A percentile compares a stretch with the other conserved stretches of the same genome.
phyloP scores from a whole-genome alignment of 495 filamentous ascomycete genomes.

The Hypoxylon lienhwacheense region DNA sequence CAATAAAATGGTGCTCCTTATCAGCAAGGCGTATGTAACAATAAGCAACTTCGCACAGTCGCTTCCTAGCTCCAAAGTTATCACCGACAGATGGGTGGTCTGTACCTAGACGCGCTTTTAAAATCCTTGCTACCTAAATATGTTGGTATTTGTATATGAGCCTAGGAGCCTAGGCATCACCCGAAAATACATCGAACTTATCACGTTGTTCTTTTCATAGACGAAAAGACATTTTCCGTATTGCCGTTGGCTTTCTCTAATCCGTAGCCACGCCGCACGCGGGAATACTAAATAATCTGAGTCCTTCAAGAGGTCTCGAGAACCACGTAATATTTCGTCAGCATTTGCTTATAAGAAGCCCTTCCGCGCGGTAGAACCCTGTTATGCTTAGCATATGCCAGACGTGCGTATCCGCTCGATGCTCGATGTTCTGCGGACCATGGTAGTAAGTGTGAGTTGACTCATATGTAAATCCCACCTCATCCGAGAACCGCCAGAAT shows the following conservation, averaged over 20 bases:
- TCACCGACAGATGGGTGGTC: conserved; percentile 26
- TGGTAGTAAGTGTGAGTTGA: no score
- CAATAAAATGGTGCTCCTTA: conserved; percentile 19
- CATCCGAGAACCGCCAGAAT: conserved; percentile 29
- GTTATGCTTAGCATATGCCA: conserved; percentile 28
- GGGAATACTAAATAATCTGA: no score
- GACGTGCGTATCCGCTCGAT: conserved; percentile 9
- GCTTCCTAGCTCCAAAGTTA: conserved; percentile 27
- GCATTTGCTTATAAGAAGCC: conserved; percentile 30
- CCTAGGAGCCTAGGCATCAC: no score
- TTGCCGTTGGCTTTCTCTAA: conserved; percentile 22
- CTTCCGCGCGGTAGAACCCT: conserved; percentile 24
- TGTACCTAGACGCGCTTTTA: conserved; percentile 14
- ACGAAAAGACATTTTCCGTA: no score
- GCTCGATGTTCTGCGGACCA: neutral
- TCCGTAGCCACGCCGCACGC: no score
- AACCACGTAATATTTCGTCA: conserved; percentile 38
- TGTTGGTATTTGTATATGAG: no score
- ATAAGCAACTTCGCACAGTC: conserved; percentile 23
- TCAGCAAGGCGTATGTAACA: conserved; percentile 18
- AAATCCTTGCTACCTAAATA: conserved; percentile 25
- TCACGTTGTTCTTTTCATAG: no score
- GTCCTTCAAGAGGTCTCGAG: no score
- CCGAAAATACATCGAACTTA: no score
- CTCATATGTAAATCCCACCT: conserved; percentile 35